Evolutionary conservation across 31 red algal genomes (phyloP).

Genomic region (Asparagopsis taxiformis): DNA sequence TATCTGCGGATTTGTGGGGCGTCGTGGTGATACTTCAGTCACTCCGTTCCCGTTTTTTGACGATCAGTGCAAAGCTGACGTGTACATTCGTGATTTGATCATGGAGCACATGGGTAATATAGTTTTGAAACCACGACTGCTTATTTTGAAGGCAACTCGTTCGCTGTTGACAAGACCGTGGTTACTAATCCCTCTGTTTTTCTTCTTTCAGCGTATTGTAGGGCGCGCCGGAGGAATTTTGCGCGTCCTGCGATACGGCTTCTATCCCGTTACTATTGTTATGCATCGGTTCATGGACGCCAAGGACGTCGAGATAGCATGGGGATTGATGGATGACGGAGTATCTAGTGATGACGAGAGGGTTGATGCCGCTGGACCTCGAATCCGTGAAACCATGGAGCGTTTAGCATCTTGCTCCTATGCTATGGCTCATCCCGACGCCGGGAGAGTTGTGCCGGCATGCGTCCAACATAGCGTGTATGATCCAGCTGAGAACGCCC

Average conservation of each 20-base stretch:
- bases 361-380: slow-evolving; percentile 34
- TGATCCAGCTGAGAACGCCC: slow-evolving; percentile 60
- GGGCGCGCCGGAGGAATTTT: slow-evolving; percentile 48
- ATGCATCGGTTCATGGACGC: slow-evolving; percentile 96
- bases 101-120: slow-evolving; percentile 48
- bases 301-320: slow-evolving; percentile 55
- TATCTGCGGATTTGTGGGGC: slow-evolving; percentile 58
- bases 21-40: background rate
- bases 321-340: slow-evolving; percentile 61
- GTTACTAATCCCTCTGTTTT: slow-evolving; percentile 19
- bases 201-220: slow-evolving; percentile 17
- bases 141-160: slow-evolving; percentile 50
- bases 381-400: slow-evolving; percentile 74
- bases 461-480: slow-evolving; percentile 82
- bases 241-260: slow-evolving; percentile 28
- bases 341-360: slow-evolving; percentile 25
- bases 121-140: slow-evolving; percentile 24
- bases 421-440: slow-evolving; percentile 70
- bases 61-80: slow-evolving; percentile 45
- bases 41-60: slow-evolving; percentile 57
- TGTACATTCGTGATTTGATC: slow-evolving; percentile 46
- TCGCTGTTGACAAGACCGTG: slow-evolving; percentile 36
- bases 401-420: slow-evolving; percentile 72
- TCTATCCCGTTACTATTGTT: slow-evolving; percentile 62
- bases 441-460: slow-evolving; percentile 54